Percentiles rank a stretch among this genome's conserved stretches.
Conservation (phyloP, 1,284 basidiomycete genomes). For the Cryptococcus amylolentus region DNA sequence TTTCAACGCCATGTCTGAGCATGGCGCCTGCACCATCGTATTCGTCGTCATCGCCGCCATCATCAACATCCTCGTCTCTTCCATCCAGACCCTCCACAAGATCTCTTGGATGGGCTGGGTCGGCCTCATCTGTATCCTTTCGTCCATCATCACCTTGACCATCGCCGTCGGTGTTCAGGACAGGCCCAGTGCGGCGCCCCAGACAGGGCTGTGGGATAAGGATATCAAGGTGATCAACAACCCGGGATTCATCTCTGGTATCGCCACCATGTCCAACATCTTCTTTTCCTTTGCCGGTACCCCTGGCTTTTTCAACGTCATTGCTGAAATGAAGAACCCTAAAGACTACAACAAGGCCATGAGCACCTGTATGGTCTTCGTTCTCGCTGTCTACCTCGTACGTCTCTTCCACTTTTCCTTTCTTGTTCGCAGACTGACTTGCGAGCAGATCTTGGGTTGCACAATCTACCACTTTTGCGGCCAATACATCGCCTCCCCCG, state of each 20-base stretch:
- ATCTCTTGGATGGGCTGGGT: slow-evolving; percentile 48
- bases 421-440: background rate
- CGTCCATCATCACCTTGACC: slow-evolving; percentile 43
- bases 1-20: slow-evolving; percentile 45
- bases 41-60: slow-evolving; percentile 36
- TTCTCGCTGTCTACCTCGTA: slow-evolving; percentile 38
- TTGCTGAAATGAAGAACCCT: slow-evolving; percentile 48
- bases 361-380: slow-evolving; percentile 27
- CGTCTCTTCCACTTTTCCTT: slow-evolving; percentile 16
- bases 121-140: slow-evolving; percentile 30
- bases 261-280: slow-evolving; percentile 40
- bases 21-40: slow-evolving; percentile 44
- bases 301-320: slow-evolving; percentile 42
- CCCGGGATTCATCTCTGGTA: slow-evolving; percentile 39
- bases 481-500: slow-evolving; percentile 46
- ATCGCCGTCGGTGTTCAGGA: slow-evolving; percentile 47
- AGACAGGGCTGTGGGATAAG: background rate
- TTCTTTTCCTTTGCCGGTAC: slow-evolving; percentile 42
- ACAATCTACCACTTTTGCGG: slow-evolving; percentile 32
- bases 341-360: slow-evolving; percentile 24
- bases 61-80: slow-evolving; percentile 3
- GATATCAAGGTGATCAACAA: slow-evolving; percentile 31
- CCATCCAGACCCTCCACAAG: slow-evolving; percentile 33
- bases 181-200: slow-evolving; percentile 31
- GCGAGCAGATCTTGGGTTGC: slow-evolving; percentile 17